These are phyloP conservation scores for Yamadazyma buinensis DNA, from an alignment of 1,139 yeast species.

Conservation along the genomic window DNA sequence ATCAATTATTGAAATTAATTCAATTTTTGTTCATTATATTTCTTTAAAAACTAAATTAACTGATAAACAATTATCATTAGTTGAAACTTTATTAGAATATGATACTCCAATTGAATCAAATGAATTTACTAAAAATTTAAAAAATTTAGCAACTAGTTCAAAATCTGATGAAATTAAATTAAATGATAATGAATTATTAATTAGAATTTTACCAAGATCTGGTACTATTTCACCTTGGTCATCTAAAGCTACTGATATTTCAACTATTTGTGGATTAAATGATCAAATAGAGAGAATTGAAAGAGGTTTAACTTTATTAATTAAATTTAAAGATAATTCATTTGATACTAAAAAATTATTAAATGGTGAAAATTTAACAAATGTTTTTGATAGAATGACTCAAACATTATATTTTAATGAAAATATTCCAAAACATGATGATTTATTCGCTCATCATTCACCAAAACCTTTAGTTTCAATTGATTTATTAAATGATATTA, in stretches of 20 bases:
- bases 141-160: conserved; percentile 21
- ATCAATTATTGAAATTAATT: conserved; percentile 64
- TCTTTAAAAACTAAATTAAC: conserved; percentile 44
- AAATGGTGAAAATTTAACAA: conserved; percentile 48
- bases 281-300: conserved; percentile 77
- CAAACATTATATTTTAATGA: conserved; percentile 55
- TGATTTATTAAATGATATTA: conserved; percentile 58
- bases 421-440: conserved; percentile 58
- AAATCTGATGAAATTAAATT: conserved; percentile 22
- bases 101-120: conserved; percentile 60
- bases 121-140: conserved; percentile 44
- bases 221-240: conserved; percentile 99
- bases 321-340: conserved; percentile 67
- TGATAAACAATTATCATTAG: conserved; percentile 41
- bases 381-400: conserved; percentile 94
- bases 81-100: conserved; percentile 67
- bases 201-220: conserved; percentile 83
- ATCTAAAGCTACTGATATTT: conserved; percentile 94
- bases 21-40: conserved; percentile 81
- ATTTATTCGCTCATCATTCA: conserved; percentile 70
- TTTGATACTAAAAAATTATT: conserved; percentile 8
- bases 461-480: conserved; percentile 86
- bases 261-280: conserved; percentile 80
- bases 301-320: conserved; percentile 76
- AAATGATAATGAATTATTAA: conserved; percentile 53